These are phyloP conservation scores for Lolium perenne DNA, from an alignment of 176 grass and related monocot genomes.

Conservation along the genomic window DNA sequence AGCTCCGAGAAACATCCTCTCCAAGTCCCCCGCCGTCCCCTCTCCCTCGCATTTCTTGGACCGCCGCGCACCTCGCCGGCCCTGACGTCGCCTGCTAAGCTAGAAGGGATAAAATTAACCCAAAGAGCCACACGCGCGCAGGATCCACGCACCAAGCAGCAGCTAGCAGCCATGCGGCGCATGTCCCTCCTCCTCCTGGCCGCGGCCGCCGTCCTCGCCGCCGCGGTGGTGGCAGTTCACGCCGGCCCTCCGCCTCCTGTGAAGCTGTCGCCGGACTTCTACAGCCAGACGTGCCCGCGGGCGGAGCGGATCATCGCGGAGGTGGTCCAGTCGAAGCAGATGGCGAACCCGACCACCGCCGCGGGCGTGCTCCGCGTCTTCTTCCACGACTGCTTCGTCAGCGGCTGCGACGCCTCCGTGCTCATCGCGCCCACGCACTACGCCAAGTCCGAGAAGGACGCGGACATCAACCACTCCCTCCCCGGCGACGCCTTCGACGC, in stretches of 20 bases:
- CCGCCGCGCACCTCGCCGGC: conserved; percentile 6
- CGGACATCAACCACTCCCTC: conserved; percentile 81
- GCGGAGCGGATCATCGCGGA: conserved; percentile 75
- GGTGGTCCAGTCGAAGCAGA: conserved; percentile 71
- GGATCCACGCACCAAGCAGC: conserved; percentile 7
- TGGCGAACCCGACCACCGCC: conserved; percentile 74
- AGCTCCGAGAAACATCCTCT: conserved; percentile 29
- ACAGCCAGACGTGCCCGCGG: conserved; percentile 64
- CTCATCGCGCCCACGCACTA: conserved; percentile 69
- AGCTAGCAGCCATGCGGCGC: conserved; percentile 46
- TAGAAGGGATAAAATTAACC: conserved; percentile 33
- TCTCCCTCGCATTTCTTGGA: conserved; percentile 60
- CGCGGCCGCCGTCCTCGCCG: not conserved
- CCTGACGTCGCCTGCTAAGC: conserved; percentile 1
- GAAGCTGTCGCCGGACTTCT: conserved; percentile 55
- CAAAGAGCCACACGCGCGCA: conserved; percentile 11
- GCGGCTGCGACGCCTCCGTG: conserved; percentile 79
- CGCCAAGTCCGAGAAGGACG: conserved; percentile 66
- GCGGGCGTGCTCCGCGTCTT: conserved; percentile 81
- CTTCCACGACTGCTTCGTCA: conserved; percentile 92
- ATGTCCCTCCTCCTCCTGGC: conserved; percentile 37
- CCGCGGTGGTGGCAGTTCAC: not conserved
- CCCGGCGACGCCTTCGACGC: conserved; percentile 86
- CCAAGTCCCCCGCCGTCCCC: not conserved
- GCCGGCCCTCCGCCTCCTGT: not conserved